Base-by-base conservation (phyloP, 2,329 filamentous ascomycete species). In the Cyanodermella asteris region DNA sequence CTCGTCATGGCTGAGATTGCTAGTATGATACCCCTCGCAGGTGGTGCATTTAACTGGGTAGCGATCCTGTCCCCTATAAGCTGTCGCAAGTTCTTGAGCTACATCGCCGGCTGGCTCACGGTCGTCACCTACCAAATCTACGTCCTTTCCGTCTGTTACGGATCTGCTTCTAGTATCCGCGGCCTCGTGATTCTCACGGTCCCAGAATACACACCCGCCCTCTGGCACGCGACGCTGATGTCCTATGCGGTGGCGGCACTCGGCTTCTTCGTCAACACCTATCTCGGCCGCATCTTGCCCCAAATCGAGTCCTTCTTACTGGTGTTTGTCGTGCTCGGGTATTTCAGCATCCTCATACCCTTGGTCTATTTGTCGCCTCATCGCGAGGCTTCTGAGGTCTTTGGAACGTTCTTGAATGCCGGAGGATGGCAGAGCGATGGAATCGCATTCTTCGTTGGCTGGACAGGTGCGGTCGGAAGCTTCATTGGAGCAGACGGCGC, bases 241-340 rank as follows among this genome's bases (percentile, higher is more conserved):
- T 39, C 49, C 31, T 46, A 41, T 25, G 27, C 31, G 9, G 25
- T 36, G 7, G 14, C 34, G 7, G 23, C 27, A 6, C 28, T 36
- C 19, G 24, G 31, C 3, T 25, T 39, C 4, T 19, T 36, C 13
- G 24, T 40, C 27, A 40, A 40, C 33, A 39, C 37, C 5, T 28
- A 24, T 7, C 23, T 40, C 6, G 30, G 28, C 5, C 13, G 18
- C 5, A 28, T 28, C 43, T 44, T 66, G 10, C 54, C 63, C 13
- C 49, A 55, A 22, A 47, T 67, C 22, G 61, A 66, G 36, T 51
- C 50, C 1, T 24, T 56, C 5, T 50, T 61, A 23, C 41, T 67
- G 13, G 46, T 56, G 17, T 34, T 64, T 6, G 59, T 65, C 22
- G 36, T 55, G 5, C 30, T 46, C 12, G 53, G 53, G 3, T 59